Evolutionary conservation across 2,329 filamentous ascomycete genomes (phyloP).

Genomic region (Immersiporthe knoxdaviesiana): DNA sequence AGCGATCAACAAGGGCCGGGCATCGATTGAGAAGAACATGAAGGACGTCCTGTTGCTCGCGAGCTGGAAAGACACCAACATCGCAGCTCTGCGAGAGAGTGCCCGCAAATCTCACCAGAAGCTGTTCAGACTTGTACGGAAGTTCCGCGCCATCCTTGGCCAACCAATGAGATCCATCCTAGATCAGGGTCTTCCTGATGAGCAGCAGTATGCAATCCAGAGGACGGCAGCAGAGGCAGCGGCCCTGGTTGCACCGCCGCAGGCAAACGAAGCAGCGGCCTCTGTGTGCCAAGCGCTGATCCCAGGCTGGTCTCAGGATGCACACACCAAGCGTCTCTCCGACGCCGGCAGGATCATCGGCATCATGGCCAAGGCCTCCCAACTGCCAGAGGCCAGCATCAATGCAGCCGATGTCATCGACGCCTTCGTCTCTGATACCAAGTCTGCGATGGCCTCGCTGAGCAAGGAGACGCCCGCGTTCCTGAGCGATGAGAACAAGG

Average conservation of each 20-base stretch:
- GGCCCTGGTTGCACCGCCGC: conserved; percentile 33
- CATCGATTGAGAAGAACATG: conserved; percentile 84
- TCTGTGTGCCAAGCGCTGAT: conserved; percentile 41
- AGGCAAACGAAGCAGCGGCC: conserved; percentile 41
- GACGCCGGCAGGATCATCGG: conserved; percentile 70
- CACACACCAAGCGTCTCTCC: conserved; percentile 64
- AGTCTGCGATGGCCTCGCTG: conserved; percentile 70
- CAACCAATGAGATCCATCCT: conserved; percentile 73
- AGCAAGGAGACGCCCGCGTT: conserved; percentile 80
- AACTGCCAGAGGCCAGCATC: conserved; percentile 54
- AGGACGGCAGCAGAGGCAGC: neutral
- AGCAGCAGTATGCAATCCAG: conserved; percentile 36
- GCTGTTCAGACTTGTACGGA: conserved; percentile 86
- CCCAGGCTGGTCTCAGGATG: conserved; percentile 41
- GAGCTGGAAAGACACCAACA: conserved; percentile 98
- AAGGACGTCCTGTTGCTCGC: conserved; percentile 90
- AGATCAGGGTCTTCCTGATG: conserved; percentile 62
- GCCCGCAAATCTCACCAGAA: conserved; percentile 89
- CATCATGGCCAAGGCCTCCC: conserved; percentile 72
- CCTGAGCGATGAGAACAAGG: conserved; percentile 87
- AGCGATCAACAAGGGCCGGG: conserved; percentile 67
- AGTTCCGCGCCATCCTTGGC: conserved; percentile 79
- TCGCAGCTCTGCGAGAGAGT: conserved; percentile 84
- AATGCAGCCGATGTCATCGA: conserved; percentile 64
- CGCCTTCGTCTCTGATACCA: conserved; percentile 70